These are phyloP conservation scores for Sclerotinia spermophila DNA, from an alignment of 2,329 filamentous ascomycete species.

Conservation along the genomic window DNA sequence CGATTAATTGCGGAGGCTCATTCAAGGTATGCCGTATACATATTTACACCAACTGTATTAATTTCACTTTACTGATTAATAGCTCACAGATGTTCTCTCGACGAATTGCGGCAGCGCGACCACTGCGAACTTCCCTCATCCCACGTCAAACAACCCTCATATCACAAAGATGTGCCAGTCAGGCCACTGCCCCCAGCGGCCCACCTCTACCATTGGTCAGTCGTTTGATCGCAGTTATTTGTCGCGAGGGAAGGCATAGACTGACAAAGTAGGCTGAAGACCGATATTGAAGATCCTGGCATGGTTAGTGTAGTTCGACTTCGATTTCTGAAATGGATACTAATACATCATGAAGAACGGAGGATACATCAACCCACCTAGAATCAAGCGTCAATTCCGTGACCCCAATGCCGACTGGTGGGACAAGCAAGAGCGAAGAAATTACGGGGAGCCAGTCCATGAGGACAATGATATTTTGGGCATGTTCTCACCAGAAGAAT, in stretches of 20 bases:
- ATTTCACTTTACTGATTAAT: constrained; percentile 7
- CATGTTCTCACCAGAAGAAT: constrained; percentile 84
- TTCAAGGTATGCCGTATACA: constrained; percentile 11
- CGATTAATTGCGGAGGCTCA: constrained; percentile 11
- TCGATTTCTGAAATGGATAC: constrained; percentile 10
- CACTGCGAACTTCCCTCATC: constrained; percentile 45
- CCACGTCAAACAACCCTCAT: constrained; percentile 49
- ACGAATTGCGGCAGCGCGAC: constrained; percentile 53
- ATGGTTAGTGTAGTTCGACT: constrained; percentile 50
- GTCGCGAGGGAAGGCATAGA: not conserved
- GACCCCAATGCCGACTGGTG: constrained; percentile 94
- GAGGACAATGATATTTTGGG: constrained; percentile 94
- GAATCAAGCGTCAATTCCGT: constrained; percentile 83
- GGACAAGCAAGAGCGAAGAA: constrained; percentile 95
- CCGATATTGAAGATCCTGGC: constrained; percentile 61
- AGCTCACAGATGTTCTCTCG: constrained; percentile 55
- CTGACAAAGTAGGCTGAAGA: constrained; percentile 32
- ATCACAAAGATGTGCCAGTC: constrained; percentile 47
- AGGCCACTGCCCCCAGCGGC: constrained; percentile 22
- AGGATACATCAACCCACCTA: constrained; percentile 74
- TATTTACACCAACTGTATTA: no score
- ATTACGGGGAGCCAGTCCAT: constrained; percentile 94
- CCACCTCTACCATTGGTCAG: constrained; percentile 33
- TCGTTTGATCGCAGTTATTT: constrained; percentile 12
- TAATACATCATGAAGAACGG: constrained; percentile 59